These are phyloP conservation scores for Saccharomycopsis synnaedendra DNA, from an alignment of 805 yeast species.

Conservation along the genomic window DNA sequence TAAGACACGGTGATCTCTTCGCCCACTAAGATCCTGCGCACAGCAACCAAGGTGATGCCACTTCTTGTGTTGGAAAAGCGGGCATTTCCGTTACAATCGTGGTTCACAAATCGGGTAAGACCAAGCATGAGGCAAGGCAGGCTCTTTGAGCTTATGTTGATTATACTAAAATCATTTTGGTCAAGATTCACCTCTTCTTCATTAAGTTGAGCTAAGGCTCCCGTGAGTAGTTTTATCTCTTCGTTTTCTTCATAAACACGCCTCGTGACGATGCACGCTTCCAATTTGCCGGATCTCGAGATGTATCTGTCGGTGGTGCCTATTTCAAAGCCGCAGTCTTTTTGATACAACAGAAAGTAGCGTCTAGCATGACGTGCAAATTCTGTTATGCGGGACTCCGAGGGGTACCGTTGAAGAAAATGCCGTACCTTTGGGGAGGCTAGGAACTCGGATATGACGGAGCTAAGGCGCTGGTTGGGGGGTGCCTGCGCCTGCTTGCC, in stretches of 20 bases:
- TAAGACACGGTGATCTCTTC: conserved; percentile 37
- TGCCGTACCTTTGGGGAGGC: conserved; percentile 18
- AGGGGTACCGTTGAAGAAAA: conserved; percentile 20
- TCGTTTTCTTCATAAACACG: conserved; percentile 21
- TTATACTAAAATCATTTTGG: conserved; percentile 32
- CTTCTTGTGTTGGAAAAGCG: conserved; percentile 23
- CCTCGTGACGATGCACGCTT: conserved; percentile 30
- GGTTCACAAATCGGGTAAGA: conserved; percentile 37
- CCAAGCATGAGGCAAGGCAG: conserved; percentile 33
- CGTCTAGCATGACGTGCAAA: conserved; percentile 27
- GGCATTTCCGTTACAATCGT: conserved; percentile 35
- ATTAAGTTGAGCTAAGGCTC: conserved; percentile 26
- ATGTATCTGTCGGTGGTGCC: conserved; percentile 32
- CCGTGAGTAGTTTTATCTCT: conserved; percentile 26
- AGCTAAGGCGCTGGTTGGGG: conserved; percentile 12
- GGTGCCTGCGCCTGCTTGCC: neutral
- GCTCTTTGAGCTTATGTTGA: conserved; percentile 25
- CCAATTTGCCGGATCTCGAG: conserved; percentile 14
- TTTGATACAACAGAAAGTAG: conserved; percentile 26
- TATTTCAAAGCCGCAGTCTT: conserved; percentile 30
- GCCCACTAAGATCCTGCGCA: conserved; percentile 27
- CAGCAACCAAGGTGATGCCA: conserved; percentile 25
- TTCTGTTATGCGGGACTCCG: conserved; percentile 18
- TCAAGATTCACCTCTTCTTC: conserved; percentile 25
- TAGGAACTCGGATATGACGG: conserved; percentile 21